These are phyloP conservation scores for Rhizoclosmatium sp. DNA, from an alignment of 192 early-diverging fungal genomes.

Conservation along the genomic window DNA sequence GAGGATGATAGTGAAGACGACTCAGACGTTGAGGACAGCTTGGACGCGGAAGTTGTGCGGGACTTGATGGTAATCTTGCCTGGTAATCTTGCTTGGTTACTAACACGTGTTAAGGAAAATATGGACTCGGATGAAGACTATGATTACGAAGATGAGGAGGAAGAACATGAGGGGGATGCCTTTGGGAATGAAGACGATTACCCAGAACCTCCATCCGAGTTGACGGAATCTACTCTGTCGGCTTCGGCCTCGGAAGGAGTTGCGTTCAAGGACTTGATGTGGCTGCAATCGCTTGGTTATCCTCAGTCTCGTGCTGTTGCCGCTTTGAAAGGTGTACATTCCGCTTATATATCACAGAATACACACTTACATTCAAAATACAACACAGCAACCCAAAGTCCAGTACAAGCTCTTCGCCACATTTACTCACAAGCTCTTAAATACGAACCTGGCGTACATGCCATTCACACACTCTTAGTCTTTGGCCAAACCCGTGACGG, in stretches of 20 bases:
- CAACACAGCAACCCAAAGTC: not conserved
- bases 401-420: not conserved
- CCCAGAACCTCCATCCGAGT: constrained; percentile 9
- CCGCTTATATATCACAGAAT: not conserved
- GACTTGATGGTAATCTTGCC: constrained; percentile 12
- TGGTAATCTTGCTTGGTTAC: not conserved
- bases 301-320: constrained; percentile 14
- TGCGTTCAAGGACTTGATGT: constrained; percentile 25
- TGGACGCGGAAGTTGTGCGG: constrained; percentile 25
- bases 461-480: not conserved
- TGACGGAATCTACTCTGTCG: not conserved
- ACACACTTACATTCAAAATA: not conserved
- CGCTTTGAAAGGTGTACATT: constrained; percentile 8
- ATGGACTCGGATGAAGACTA: constrained; percentile 1
- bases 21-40: constrained; percentile 28
- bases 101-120: not conserved
- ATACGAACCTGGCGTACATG: not conserved
- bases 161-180: not conserved
- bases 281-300: constrained; percentile 29
- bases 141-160: not conserved
- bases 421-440: not conserved
- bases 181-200: constrained; percentile 25
- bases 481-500: constrained; percentile 32
- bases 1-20: constrained; percentile 27
- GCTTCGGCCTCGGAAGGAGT: not conserved